phyloP scores from a whole-genome alignment of 192 early-diverging fungal species.

The Chytriomyces confervae region DNA sequence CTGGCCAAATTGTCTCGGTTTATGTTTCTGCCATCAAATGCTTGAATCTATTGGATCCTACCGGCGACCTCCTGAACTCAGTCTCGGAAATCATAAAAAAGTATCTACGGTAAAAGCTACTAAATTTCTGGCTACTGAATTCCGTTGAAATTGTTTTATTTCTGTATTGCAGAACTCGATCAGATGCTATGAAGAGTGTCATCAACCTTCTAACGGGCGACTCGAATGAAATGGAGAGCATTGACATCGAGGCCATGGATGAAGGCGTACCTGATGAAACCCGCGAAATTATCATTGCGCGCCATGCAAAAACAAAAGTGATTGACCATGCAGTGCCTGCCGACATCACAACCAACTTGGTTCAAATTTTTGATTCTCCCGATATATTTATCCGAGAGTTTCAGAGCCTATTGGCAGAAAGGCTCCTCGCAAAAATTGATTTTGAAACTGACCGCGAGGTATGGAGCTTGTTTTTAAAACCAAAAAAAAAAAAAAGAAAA shows the following conservation, averaged over 20 bases:
- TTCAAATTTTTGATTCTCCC: slow-evolving; percentile 72
- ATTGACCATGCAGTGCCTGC: slow-evolving; percentile 69
- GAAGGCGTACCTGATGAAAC: neutral
- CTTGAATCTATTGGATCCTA: slow-evolving; percentile 71
- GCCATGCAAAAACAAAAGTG: slow-evolving; percentile 53
- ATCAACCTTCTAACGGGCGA: slow-evolving; percentile 71
- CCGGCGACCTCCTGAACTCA: slow-evolving; percentile 60
- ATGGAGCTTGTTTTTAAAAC: slow-evolving; percentile 1
- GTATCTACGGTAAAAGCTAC: neutral
- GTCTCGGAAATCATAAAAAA: slow-evolving; percentile 14
- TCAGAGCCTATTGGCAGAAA: slow-evolving; percentile 60
- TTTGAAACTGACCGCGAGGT: slow-evolving; percentile 67
- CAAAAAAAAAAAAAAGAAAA: neutral
- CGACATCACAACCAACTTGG: slow-evolving; percentile 72
- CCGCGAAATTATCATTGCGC: slow-evolving; percentile 1
- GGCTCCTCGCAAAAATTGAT: slow-evolving; percentile 53
- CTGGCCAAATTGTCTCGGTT: slow-evolving; percentile 69
- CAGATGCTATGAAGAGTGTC: slow-evolving; percentile 72
- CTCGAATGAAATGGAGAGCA: slow-evolving; percentile 59
- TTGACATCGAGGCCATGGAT: slow-evolving; percentile 47
- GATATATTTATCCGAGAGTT: slow-evolving; percentile 77
- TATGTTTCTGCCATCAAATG: slow-evolving; percentile 76
- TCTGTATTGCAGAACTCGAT: slow-evolving; percentile 48
- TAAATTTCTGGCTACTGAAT: neutral
- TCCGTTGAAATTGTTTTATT: slow-evolving; percentile 13